Conservation (phyloP, 306 rosid species). For the Lagenaria siceraria region DNA sequence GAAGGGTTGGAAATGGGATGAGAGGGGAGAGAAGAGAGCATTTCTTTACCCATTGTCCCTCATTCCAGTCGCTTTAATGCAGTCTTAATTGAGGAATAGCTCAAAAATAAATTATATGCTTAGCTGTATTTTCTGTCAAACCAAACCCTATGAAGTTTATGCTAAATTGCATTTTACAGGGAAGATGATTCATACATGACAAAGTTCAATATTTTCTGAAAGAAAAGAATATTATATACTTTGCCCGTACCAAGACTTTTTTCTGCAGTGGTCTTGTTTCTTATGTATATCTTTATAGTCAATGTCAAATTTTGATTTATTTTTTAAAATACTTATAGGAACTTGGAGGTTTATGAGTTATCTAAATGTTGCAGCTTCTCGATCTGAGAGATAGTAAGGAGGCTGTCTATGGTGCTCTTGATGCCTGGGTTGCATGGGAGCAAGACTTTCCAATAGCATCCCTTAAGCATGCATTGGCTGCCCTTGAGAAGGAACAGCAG, state of each 20-base stretch:
- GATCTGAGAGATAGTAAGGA: conserved; percentile 68
- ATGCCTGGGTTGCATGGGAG: conserved; percentile 97
- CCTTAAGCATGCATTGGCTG: conserved; percentile 36
- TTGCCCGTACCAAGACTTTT: neutral
- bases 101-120: neutral
- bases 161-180: neutral
- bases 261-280: neutral
- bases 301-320: neutral
- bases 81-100: neutral
- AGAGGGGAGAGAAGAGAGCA: no score
- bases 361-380: conserved; percentile 41
- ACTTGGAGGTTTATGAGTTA: neutral
- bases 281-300: neutral
- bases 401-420: conserved; percentile 72
- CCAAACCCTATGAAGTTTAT: neutral
- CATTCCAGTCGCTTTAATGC: neutral
- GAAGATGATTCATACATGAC: neutral
- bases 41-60: no score
- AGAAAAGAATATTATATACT: neutral
- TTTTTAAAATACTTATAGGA: neutral
- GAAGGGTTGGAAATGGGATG: no score
- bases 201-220: neutral
- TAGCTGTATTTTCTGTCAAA: neutral
- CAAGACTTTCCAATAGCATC: conserved; percentile 57
- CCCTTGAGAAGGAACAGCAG: conserved; percentile 73